phyloP scores from a whole-genome alignment of 305 asterid species.

The Solanum hybrid region DNA sequence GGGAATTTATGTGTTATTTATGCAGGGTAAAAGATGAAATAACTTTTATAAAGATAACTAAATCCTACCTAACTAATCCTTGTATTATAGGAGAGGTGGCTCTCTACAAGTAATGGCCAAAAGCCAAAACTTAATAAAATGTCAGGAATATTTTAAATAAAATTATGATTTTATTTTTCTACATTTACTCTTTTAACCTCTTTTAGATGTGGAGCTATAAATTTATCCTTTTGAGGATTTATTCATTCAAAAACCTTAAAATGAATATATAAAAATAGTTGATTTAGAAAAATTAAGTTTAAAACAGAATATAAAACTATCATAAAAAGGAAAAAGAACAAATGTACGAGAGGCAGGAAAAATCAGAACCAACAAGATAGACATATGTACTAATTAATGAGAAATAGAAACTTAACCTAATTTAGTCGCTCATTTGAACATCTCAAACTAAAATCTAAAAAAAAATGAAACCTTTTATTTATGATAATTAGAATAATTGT shows the following conservation, averaged over 20 bases:
- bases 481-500: background rate
- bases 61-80: background rate
- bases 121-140: background rate
- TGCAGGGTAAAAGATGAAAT: background rate
- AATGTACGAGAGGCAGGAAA: background rate
- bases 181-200: background rate
- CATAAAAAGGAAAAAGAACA: background rate
- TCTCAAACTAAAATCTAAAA: background rate
- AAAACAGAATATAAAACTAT: background rate
- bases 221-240: background rate
- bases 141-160: background rate
- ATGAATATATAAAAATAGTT: background rate
- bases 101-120: background rate
- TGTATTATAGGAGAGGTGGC: background rate
- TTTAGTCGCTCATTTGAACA: background rate
- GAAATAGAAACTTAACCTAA: background rate
- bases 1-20: background rate
- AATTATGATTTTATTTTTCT: background rate
- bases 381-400: background rate
- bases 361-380: background rate
- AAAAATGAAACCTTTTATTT: background rate
- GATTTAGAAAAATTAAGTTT: background rate
- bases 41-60: no score
- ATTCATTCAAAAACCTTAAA: background rate
- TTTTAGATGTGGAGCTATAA: background rate